Evolutionary conservation across 768 basidiomycete species (phyloP), one percentile per base, ranked within the genome.

Genomic region (Sarcomyxa edulis): DNA sequence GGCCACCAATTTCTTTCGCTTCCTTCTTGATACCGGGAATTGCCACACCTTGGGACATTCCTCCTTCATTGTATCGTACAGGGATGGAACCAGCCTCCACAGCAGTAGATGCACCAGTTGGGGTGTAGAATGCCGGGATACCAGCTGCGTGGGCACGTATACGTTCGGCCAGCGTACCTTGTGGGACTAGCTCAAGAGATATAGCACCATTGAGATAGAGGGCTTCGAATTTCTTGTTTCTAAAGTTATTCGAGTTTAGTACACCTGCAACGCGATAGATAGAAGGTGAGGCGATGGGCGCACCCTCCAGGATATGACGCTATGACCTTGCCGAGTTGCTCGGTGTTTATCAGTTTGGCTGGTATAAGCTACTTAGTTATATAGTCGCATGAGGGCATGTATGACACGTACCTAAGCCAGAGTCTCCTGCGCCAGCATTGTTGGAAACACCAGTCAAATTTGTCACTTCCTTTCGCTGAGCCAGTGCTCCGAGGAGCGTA

Each of bases 121-220:
- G 92, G 5, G 89, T 95, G 61, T 70, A 94, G 68, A 96, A 92
- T n/a, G 84, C 90, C 12, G 92, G 91, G 43, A 92, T 90, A 35
- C 92, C 92, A 8, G 89, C 86, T 7, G 89, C 91, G 41, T 89
- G 85, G 6, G 92, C 86, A 24, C 91, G 83, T 44, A 93, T 69
- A 42, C 91, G 82, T 54, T 93, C 92, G 11, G 84, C 80, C 30
- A 96, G 77, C 10, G 90, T 93, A 7, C 91, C 92, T 62, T 96
- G 92, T 3, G 93, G 92, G 19, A 89, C 87, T 15, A 95, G 81
- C 51, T 95, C 92, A 24, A 94, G 65, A 7, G 84, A 81, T 42
- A 95, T 82, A 47, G 82, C 62, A 38, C 92, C 92, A 9, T 73
- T 71, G 35, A 95, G 76, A 61, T 89, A 96, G 42, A 83, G 64